These are phyloP conservation scores for Alternaria sp. DNA, from an alignment of 2,329 filamentous ascomycete genomes.

Conservation along the genomic window DNA sequence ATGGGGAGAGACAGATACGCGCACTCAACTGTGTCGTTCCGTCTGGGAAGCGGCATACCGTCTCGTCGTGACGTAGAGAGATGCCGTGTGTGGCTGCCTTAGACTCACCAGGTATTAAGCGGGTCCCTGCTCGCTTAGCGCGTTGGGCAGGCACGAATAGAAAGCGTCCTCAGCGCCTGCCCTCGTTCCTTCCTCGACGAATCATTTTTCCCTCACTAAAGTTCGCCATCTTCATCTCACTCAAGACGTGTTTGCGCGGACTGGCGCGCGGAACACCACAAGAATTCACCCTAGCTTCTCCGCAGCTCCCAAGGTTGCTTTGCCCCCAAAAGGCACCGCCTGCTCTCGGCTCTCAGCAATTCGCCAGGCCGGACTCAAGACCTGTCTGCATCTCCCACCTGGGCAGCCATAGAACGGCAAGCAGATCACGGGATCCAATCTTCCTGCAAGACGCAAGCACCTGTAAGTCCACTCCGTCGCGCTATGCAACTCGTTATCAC, in stretches of 20 bases:
- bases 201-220: too few species aligned
- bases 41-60: neutral
- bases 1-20: neutral
- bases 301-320: neutral
- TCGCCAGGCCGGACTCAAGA: constrained; percentile 19
- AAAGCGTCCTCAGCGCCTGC: too few species aligned
- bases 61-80: neutral
- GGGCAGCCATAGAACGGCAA: too few species aligned
- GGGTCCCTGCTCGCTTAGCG: too few species aligned
- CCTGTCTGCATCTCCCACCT: constrained; percentile 3
- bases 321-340: neutral
- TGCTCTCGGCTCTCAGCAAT: constrained; percentile 14
- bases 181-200: too few species aligned
- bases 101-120: too few species aligned
- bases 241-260: too few species aligned
- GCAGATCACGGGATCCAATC: constrained; percentile 42
- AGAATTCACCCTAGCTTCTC: neutral
- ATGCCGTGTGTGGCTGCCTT: neutral
- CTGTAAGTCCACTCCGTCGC: constrained; percentile 5
- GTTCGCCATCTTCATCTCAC: too few species aligned
- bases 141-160: too few species aligned
- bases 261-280: neutral
- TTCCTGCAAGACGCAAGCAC: constrained; percentile 37
- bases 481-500: neutral
- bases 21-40: neutral